Evolutionary conservation across 768 basidiomycete species (phyloP).

Genomic region (Tricholoma furcatifolium): DNA sequence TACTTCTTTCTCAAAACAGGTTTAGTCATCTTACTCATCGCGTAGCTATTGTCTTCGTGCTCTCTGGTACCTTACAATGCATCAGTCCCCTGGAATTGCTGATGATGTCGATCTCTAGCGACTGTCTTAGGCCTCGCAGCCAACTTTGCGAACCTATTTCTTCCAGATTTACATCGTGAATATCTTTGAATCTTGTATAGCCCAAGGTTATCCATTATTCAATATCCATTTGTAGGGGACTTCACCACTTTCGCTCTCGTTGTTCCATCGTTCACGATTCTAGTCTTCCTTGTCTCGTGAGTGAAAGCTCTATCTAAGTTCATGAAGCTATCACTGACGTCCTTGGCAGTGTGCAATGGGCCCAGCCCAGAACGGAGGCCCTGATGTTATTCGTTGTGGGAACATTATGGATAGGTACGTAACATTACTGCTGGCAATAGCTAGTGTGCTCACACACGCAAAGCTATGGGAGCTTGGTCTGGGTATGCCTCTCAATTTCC

Average conservation of each 20-base stretch:
- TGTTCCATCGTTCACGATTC: slow-evolving; percentile 63
- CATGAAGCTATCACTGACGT: slow-evolving; percentile 3
- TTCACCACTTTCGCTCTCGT: slow-evolving; percentile 71
- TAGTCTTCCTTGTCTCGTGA: slow-evolving; percentile 59
- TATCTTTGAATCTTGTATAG: slow-evolving; percentile 2
- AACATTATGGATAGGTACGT: slow-evolving; percentile 68
- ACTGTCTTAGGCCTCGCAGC: slow-evolving; percentile 67
- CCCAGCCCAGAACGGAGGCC: slow-evolving; percentile 64
- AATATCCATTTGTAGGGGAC: slow-evolving; percentile 43
- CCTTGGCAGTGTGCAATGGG: slow-evolving; percentile 59
- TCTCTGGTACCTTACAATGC: slow-evolving; percentile 36
- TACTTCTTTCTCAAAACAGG: neutral
- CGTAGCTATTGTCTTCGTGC: slow-evolving; percentile 41
- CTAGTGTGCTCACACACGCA: slow-evolving; percentile 4
- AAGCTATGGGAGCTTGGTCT: slow-evolving; percentile 77
- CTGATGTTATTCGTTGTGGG: slow-evolving; percentile 52
- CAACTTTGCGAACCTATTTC: slow-evolving; percentile 66
- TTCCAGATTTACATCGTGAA: slow-evolving; percentile 65
- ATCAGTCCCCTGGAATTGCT: slow-evolving; percentile 1
- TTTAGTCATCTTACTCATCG: neutral
- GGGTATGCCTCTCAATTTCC: slow-evolving; percentile 41
- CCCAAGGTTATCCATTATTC: slow-evolving; percentile 7
- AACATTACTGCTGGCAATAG: slow-evolving; percentile 3
- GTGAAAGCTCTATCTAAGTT: slow-evolving; percentile 17
- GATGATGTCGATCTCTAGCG: slow-evolving; percentile 23